Conservation (phyloP, 2,329 filamentous ascomycete genomes). For the Aspergillus tamarii region DNA sequence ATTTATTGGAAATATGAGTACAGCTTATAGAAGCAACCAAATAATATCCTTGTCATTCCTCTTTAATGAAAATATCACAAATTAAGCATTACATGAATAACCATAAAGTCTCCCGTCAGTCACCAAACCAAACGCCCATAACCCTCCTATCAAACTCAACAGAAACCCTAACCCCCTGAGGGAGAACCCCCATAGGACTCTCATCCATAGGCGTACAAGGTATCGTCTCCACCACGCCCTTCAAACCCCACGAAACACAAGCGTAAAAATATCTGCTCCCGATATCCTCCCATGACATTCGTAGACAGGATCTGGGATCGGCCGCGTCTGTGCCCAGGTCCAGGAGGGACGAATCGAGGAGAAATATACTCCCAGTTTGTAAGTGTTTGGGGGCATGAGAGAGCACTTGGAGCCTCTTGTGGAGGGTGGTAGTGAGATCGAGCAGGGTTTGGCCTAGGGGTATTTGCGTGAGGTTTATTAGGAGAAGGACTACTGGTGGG, state of each 20-base stretch:
- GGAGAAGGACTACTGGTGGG: conserved; percentile 29
- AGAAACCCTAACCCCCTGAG: conserved; percentile 16
- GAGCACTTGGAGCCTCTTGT: conserved; percentile 11
- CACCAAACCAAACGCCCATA: conserved; percentile 13
- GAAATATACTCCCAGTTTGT: conserved; percentile 34
- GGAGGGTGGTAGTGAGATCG: conserved; percentile 23
- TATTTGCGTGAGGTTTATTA: conserved; percentile 27
- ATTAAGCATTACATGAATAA: background rate
- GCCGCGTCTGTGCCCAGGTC: conserved; percentile 16
- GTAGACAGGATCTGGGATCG: conserved; percentile 27
- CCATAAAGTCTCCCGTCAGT: background rate
- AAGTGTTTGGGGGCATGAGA: background rate
- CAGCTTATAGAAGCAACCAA: background rate
- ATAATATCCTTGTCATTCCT: background rate
- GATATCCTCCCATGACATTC: conserved; percentile 32
- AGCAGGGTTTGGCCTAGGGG: conserved; percentile 29
- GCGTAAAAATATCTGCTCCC: conserved; percentile 36
- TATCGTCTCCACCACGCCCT: conserved; percentile 1
- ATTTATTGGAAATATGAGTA: background rate
- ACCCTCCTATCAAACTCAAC: conserved; percentile 34
- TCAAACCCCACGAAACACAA: conserved; percentile 33
- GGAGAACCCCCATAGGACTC: too few species aligned
- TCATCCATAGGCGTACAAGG: conserved; percentile 5
- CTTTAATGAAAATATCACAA: background rate
- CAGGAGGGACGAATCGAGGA: conserved; percentile 35